Base-by-base conservation (phyloP, 148 eudicot species). In the Polygonum aviculare region DNA sequence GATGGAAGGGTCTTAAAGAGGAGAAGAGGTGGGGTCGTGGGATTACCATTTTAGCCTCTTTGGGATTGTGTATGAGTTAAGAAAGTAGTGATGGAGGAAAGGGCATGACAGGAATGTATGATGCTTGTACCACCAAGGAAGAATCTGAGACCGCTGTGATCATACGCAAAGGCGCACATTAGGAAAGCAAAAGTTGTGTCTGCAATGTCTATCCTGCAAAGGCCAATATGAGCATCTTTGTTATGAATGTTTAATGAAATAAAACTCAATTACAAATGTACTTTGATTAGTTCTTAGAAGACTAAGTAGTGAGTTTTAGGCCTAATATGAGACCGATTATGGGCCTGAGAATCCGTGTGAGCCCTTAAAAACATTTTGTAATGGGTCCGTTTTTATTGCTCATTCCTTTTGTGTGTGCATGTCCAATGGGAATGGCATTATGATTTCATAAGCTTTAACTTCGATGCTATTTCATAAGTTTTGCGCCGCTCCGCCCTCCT, bases 101-200 rank as follows among this genome's bases (percentile, higher is more conserved):
- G 69, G 69, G 69, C 15, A 60, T 26, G 38, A 3, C 3, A 12
- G 69, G 69, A 12, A 31, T 26, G 4, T 10, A 60, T 22, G 69
- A 60, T 31, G 3, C 36, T 26, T 4, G 12, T 60, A 11, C 38
- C 69, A 60, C 69, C 38, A 67, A 16, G 72, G 72, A 36, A 67
- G 72, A 67, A 67, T 67, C 72, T 12, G 72, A 26, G 19, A 36
- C 21, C 10, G 72, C 72, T 36, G 72, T 67, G 72, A 67, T 67
- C 21, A 67, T 67, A 67, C 72, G 72, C 72, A 67, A 67, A 67
- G 72, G 72, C 36, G 40, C 69, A 63, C 16, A 11, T 60, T 60
- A 60, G 67, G 22, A 21, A 57, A 57, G 63, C 16, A 26, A 62
- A 62, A 22, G 69, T 62, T 10, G 60, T 31, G 5, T 62, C 38